Evolutionary conservation across 129 eudicot genomes (phyloP).

Genomic region (Pittosporum tobira): DNA sequence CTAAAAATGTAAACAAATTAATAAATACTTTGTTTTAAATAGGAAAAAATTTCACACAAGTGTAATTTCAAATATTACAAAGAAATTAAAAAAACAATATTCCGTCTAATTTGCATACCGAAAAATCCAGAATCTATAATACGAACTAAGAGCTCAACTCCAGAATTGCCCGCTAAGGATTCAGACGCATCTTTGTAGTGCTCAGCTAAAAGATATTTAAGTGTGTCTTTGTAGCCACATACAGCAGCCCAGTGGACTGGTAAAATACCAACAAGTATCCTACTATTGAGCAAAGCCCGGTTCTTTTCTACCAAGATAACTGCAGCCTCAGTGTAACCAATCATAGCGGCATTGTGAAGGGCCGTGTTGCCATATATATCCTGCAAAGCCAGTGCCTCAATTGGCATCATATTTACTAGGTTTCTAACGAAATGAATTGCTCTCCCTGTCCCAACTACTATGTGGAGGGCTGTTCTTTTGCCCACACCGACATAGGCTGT

Average conservation of each 20-base stretch:
- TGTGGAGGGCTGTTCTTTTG: conserved; percentile 2
- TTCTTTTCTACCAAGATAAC: conserved; percentile 6
- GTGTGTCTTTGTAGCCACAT: neutral
- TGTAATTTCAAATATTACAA: too few relatives aligned
- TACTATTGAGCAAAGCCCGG: conserved; percentile 10
- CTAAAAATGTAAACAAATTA: too few relatives aligned
- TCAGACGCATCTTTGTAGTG: neutral
- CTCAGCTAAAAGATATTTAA: neutral
- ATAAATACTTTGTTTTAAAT: too few relatives aligned
- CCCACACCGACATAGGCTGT: neutral
- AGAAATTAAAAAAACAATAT: too few relatives aligned
- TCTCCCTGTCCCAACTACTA: conserved; percentile 9
- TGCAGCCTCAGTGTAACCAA: conserved; percentile 19
- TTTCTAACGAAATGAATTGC: conserved; percentile 4
- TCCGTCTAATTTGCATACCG: too few relatives aligned
- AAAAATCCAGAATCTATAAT: conserved; percentile 17
- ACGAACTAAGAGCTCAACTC: neutral
- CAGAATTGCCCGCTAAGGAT: neutral
- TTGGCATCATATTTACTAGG: conserved; percentile 8
- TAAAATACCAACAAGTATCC: neutral
- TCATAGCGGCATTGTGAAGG: conserved; percentile 6
- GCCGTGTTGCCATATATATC: conserved; percentile 11
- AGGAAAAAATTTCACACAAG: too few relatives aligned
- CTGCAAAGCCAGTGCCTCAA: neutral
- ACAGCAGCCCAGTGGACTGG: conserved; percentile 3